Conservation (phyloP, 1,284 basidiomycete genomes). For the Ustilago shanxiensis region DNA sequence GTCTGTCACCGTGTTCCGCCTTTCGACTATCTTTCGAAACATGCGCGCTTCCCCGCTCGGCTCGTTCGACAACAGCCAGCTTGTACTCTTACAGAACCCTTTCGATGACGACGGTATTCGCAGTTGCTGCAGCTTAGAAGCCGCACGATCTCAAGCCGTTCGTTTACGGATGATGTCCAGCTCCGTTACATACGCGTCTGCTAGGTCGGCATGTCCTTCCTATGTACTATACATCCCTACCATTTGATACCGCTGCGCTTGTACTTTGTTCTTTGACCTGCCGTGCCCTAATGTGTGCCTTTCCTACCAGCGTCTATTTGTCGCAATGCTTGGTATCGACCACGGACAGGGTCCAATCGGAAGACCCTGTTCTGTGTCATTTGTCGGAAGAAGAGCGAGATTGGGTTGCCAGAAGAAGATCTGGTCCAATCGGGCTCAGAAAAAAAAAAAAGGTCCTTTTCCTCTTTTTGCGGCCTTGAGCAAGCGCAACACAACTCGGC, state of each 20-base stretch:
- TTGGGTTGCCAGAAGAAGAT: not conserved
- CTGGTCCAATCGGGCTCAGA: not conserved
- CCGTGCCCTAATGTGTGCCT: not conserved
- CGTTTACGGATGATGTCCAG: not conserved
- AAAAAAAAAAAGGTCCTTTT: no score
- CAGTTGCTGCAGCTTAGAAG: not conserved
- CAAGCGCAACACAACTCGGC: conserved; percentile 1
- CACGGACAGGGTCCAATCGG: not conserved
- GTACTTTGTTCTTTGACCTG: conserved; percentile 1
- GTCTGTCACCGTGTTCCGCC: not conserved
- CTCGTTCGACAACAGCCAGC: conserved; percentile 4
- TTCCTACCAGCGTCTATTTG: not conserved
- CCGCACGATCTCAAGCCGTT: not conserved
- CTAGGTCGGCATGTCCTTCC: conserved; percentile 7
- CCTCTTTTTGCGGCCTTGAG: not conserved
- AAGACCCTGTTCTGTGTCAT: not conserved
- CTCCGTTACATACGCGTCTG: not conserved
- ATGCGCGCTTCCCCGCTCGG: no score
- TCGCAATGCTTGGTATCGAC: no score
- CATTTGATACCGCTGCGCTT: conserved; percentile 24
- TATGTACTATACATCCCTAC: conserved; percentile 13
- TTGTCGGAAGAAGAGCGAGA: not conserved
- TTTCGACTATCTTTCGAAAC: no score
- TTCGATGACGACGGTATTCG: not conserved
- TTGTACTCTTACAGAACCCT: conserved; percentile 24